Conservation (phyloP, 805 yeast genomes). For the Yarrowia osloensis region DNA sequence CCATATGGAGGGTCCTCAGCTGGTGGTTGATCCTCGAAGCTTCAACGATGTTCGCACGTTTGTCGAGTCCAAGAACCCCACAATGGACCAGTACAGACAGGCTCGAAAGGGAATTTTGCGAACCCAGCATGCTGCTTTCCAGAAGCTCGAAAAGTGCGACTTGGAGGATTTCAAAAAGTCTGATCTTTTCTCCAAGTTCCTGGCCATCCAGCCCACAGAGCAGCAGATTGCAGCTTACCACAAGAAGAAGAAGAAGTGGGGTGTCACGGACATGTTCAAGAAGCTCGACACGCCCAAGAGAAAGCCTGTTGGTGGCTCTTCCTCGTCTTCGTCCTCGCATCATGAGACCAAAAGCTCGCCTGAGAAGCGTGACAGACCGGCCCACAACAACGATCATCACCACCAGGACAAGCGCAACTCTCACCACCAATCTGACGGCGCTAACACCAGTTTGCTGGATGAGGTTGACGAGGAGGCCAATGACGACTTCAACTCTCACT, state of each 20-base stretch:
- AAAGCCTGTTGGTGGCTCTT: neutral
- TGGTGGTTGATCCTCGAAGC: conserved; percentile 28
- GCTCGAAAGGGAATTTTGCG: conserved; percentile 64
- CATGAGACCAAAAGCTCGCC: neutral
- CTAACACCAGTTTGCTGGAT: neutral
- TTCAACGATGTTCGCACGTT: conserved; percentile 45
- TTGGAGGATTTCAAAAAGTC: conserved; percentile 64
- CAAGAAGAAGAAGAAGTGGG: conserved; percentile 18
- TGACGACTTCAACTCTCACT: conserved; percentile 2
- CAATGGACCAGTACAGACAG: conserved; percentile 45
- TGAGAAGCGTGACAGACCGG: neutral
- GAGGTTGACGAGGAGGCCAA: neutral
- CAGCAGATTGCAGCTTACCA: conserved; percentile 16
- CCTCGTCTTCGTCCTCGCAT: neutral
- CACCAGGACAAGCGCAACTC: conserved; percentile 1
- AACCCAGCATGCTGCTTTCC: conserved; percentile 57
- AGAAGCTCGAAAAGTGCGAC: conserved; percentile 54
- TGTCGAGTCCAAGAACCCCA: conserved; percentile 37
- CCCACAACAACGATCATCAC: neutral
- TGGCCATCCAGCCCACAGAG: conserved; percentile 21
- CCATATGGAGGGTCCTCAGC: conserved; percentile 33
- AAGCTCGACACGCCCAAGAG: conserved; percentile 8
- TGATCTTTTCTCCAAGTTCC: conserved; percentile 52
- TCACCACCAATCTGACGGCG: neutral
- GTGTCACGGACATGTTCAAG: conserved; percentile 17